Evolutionary conservation across 495 filamentous ascomycete species (phyloP).

Genomic region (Corynascus novoguineensis): DNA sequence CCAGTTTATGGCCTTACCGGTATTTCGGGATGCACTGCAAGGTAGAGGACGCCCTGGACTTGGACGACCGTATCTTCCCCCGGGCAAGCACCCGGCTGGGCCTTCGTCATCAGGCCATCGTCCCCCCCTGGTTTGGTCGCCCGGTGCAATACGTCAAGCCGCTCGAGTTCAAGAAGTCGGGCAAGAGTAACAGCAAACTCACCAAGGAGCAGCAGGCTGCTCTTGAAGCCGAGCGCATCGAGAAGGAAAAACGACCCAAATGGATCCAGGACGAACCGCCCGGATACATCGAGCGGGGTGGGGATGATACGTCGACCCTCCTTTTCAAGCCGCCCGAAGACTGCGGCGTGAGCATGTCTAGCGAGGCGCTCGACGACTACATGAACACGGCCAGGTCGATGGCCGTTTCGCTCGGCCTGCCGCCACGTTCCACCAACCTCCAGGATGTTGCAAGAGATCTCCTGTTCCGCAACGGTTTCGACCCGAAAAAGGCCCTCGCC

Average conservation of each 20-base stretch:
- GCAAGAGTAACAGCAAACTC: slow-evolving; percentile 61
- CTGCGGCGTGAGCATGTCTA: slow-evolving; percentile 42
- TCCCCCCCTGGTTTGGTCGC: slow-evolving; percentile 74
- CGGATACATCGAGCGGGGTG: slow-evolving; percentile 79
- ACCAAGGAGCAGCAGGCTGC: slow-evolving; percentile 74
- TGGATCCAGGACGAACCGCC: slow-evolving; percentile 89
- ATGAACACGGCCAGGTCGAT: slow-evolving; percentile 61
- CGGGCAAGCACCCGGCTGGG: slow-evolving; percentile 90
- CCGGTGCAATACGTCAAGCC: slow-evolving; percentile 87
- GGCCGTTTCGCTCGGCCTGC: slow-evolving; percentile 58
- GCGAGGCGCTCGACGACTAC: slow-evolving; percentile 60
- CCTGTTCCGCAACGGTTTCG: slow-evolving; percentile 65
- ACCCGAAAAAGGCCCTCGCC: slow-evolving; percentile 66
- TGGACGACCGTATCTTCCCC: slow-evolving; percentile 96
- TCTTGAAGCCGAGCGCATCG: slow-evolving; percentile 70
- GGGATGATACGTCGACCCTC: slow-evolving; percentile 57
- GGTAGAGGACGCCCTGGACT: slow-evolving; percentile 93
- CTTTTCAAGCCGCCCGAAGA: slow-evolving; percentile 58
- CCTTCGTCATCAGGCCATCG: slow-evolving; percentile 84
- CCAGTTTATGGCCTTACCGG: slow-evolving; percentile 91
- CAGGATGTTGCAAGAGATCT: slow-evolving; percentile 77
- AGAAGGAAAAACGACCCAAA: slow-evolving; percentile 74
- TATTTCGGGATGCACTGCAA: slow-evolving; percentile 95
- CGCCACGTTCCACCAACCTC: slow-evolving; percentile 73
- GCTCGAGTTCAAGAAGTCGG: slow-evolving; percentile 68